A percentile compares a stretch with the other conserved stretches of the same genome.
These are phyloP conservation scores for Aureobasidium sp. DNA, from an alignment of 2,329 filamentous ascomycete genomes.

Conservation along the genomic window DNA sequence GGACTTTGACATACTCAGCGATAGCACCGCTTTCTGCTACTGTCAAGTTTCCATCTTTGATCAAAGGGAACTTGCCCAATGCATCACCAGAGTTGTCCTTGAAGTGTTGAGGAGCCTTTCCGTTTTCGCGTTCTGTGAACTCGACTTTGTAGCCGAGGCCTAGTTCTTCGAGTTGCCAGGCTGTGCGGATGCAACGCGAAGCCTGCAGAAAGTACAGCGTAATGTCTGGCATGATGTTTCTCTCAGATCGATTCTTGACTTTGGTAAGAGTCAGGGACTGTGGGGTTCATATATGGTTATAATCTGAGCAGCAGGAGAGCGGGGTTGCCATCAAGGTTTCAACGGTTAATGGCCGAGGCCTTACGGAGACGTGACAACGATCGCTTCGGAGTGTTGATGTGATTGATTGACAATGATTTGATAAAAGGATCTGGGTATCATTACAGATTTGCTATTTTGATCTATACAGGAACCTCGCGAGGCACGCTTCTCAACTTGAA, in stretches of 20 bases:
- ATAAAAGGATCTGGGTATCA: neutral
- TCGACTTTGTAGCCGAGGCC: conserved; percentile 36
- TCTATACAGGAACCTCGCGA: conserved; percentile 6
- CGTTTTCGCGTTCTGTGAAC: conserved; percentile 34
- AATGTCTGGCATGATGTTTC: conserved; percentile 23
- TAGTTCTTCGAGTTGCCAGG: conserved; percentile 43
- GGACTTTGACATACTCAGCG: conserved; percentile 31
- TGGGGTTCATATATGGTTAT: neutral
- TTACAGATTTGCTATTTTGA: neutral
- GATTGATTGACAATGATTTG: neutral
- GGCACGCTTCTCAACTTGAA: conserved; percentile 32
- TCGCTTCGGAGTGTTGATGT: neutral
- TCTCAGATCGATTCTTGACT: neutral
- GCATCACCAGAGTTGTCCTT: conserved; percentile 35
- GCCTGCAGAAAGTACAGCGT: conserved; percentile 44
- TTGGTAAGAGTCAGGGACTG: neutral
- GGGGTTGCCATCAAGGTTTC: conserved; percentile 14
- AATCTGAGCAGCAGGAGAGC: neutral
- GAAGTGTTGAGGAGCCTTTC: conserved; percentile 37
- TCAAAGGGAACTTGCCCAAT: conserved; percentile 41
- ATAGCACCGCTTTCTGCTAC: conserved; percentile 43
- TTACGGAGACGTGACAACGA: neutral
- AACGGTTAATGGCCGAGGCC: conserved; percentile 3
- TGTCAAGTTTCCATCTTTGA: conserved; percentile 37
- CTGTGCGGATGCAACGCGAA: conserved; percentile 39